These are phyloP conservation scores for Vigna nakashimae DNA, from an alignment of 306 rosid species.

Conservation along the genomic window DNA sequence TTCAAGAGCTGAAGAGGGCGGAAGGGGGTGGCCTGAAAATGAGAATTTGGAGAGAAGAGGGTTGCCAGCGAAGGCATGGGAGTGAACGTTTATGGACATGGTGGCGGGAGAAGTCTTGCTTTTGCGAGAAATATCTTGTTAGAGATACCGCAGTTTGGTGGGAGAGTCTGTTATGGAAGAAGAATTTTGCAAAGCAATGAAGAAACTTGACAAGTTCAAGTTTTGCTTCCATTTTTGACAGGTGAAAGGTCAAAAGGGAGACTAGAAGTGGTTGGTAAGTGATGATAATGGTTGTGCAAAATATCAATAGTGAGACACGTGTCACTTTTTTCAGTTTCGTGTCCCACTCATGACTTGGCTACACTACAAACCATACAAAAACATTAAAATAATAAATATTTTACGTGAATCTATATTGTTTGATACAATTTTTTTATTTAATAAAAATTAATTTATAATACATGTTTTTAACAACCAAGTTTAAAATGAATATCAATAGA, in stretches of 20 bases:
- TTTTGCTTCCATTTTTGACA: conserved; percentile 19
- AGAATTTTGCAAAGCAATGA: conserved; percentile 27
- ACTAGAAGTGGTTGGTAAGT: background rate
- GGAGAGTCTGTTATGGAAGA: conserved; percentile 31
- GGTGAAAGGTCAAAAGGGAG: background rate
- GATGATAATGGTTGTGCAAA: background rate
- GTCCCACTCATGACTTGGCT: conserved; percentile 21
- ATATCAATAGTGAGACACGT: conserved; percentile 41
- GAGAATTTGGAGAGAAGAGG: conserved; percentile 65
- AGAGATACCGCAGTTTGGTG: conserved; percentile 10
- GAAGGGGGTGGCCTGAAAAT: conserved; percentile 51
- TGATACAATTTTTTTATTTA: too few relatives aligned
- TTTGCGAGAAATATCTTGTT: background rate
- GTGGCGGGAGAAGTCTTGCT: conserved; percentile 33
- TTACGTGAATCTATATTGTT: too few relatives aligned
- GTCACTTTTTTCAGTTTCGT: conserved; percentile 3
- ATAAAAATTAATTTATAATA: too few relatives aligned
- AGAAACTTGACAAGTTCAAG: conserved; percentile 3
- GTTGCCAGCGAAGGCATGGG: conserved; percentile 75
- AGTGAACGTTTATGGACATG: conserved; percentile 63
- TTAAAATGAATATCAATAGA: too few relatives aligned
- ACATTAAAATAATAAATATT: background rate
- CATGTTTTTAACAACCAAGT: too few relatives aligned
- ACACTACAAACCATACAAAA: background rate
- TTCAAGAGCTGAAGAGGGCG: conserved; percentile 68